These are phyloP conservation scores for Beauveria caledonica DNA, from an alignment of 2,329 filamentous ascomycete genomes.

Conservation along the genomic window DNA sequence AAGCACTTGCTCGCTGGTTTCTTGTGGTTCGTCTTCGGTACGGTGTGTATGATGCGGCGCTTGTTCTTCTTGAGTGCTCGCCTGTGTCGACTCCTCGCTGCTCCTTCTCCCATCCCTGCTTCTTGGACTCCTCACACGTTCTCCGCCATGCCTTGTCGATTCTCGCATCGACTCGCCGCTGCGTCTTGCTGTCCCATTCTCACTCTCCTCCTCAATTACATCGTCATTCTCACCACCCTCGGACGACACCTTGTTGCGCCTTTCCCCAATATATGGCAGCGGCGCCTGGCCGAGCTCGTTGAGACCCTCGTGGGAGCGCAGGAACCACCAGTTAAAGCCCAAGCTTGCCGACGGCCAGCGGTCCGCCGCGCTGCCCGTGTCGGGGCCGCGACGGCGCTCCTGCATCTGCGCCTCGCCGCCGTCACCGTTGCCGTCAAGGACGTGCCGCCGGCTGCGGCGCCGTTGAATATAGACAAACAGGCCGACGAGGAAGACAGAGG, in stretches of 20 bases:
- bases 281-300: conserved; percentile 58
- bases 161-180: neutral
- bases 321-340: conserved; percentile 12
- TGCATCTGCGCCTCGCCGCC: conserved; percentile 7
- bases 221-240: neutral
- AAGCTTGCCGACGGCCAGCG: neutral
- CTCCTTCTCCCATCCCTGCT: neutral
- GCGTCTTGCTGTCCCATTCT: neutral
- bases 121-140: neutral
- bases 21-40: neutral
- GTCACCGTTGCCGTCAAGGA: neutral
- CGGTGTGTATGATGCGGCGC: too few species aligned
- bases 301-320: conserved; percentile 42
- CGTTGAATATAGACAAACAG: conserved; percentile 37
- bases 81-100: neutral
- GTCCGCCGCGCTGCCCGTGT: neutral
- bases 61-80: neutral
- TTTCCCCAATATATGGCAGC: conserved; percentile 46
- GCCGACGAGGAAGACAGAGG: conserved; percentile 30
- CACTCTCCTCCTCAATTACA: neutral
- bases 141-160: neutral
- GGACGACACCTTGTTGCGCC: conserved; percentile 17
- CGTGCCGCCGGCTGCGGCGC: conserved; percentile 21
- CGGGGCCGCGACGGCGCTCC: conserved; percentile 1
- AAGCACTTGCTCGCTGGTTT: neutral